Conservation (phyloP, 129 eudicot species). For the Flaveria robusta region DNA sequence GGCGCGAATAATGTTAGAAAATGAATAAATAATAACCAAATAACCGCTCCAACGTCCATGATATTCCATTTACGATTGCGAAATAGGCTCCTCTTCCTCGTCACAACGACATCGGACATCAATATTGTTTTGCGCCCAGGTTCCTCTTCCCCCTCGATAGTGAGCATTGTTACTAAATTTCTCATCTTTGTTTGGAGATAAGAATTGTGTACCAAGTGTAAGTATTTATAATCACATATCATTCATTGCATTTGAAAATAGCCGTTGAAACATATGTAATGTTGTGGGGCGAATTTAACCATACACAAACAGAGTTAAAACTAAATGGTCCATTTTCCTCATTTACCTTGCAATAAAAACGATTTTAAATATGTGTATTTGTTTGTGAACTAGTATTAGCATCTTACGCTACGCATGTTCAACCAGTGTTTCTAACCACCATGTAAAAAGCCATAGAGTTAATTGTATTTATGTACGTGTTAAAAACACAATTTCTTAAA, state of each 20-base stretch:
- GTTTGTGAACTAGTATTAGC: no score
- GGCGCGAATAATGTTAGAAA: conserved; percentile 60
- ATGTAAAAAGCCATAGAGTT: no score
- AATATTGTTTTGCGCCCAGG: conserved; percentile 33
- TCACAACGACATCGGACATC: conserved; percentile 67
- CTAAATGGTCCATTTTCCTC: neutral
- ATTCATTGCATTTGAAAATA: conserved; percentile 14
- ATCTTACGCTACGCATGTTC: no score
- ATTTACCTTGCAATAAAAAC: neutral
- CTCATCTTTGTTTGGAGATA: conserved; percentile 12
- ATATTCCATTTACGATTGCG: conserved; percentile 60
- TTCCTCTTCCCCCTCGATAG: neutral
- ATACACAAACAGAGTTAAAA: neutral
- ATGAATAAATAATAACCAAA: conserved; percentile 57
- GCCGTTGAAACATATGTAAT: neutral
- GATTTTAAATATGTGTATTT: no score
- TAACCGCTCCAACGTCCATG: conserved; percentile 40
- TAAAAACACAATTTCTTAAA: no score
- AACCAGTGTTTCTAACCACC: no score
- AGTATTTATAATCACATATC: conserved; percentile 1
- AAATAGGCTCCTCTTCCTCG: conserved; percentile 49
- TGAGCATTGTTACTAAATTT: neutral
- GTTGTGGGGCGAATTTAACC: neutral
- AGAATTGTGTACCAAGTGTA: neutral
- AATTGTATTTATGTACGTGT: no score